phyloP scores from a whole-genome alignment of 2,329 filamentous ascomycete species.

The Coniochaeta pulveracea region DNA sequence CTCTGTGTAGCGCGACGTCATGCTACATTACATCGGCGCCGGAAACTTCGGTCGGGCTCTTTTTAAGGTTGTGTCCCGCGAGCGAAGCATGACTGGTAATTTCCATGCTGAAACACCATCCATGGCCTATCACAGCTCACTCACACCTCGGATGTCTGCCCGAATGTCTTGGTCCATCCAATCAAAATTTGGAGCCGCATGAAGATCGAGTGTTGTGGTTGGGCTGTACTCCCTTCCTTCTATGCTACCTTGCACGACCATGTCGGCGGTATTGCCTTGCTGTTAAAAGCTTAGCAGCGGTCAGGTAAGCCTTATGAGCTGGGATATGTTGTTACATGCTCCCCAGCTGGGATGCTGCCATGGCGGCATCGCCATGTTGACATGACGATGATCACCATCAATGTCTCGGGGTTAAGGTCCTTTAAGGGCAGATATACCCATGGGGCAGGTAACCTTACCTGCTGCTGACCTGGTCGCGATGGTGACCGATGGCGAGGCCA shows the following conservation, averaged over 20 bases:
- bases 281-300: no score
- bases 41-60: constrained; percentile 2
- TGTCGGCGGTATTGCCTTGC: no score
- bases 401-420: no score
- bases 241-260: not conserved
- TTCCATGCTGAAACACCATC: constrained; percentile 1
- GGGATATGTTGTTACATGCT: no score
- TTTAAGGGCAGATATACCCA: no score
- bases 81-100: constrained; percentile 2
- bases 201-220: not conserved
- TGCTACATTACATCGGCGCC: constrained; percentile 2
- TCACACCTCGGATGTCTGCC: not conserved
- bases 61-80: constrained; percentile 3
- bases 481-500: not conserved
- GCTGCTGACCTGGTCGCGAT: not conserved
- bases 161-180: not conserved
- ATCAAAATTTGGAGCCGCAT: constrained; percentile 2
- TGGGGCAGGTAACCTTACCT: constrained; percentile 2
- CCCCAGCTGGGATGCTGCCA: no score
- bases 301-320: no score
- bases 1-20: no score
- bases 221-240: not conserved
- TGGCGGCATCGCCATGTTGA: no score
- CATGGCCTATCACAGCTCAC: not conserved
- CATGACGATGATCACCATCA: no score